phyloP scores from a whole-genome alignment of 257 asterid species.

The Jacaranda mimosifolia region DNA sequence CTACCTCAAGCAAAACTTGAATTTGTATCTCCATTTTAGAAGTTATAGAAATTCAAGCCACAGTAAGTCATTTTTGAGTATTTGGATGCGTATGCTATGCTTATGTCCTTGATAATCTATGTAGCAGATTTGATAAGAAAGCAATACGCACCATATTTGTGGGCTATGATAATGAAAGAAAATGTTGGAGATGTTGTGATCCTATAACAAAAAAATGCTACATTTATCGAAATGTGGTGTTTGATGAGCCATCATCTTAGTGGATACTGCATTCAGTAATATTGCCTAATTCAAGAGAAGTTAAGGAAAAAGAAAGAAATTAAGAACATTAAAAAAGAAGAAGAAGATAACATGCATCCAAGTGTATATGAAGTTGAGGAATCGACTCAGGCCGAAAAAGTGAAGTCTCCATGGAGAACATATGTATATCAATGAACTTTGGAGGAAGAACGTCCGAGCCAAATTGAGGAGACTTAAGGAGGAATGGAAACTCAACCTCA shows the following conservation, averaged over 20 bases:
- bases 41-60: slow-evolving; percentile 4
- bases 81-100: slow-evolving; percentile 22
- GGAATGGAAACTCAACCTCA: not conserved
- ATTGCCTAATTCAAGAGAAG: not conserved
- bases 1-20: not conserved
- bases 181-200: slow-evolving; percentile 33
- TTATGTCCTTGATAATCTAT: not conserved
- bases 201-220: slow-evolving; percentile 25
- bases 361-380: too few relatives aligned
- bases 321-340: not conserved
- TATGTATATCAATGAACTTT: not conserved
- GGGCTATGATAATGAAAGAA: slow-evolving; percentile 32
- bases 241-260: slow-evolving; percentile 28
- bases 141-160: slow-evolving; percentile 27
- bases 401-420: not conserved
- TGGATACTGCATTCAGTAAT: slow-evolving; percentile 1
- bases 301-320: not conserved
- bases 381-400: not conserved
- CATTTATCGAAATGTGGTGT: slow-evolving; percentile 19
- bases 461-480: not conserved
- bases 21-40: slow-evolving; percentile 21
- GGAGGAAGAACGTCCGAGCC: not conserved
- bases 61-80: slow-evolving; percentile 15
- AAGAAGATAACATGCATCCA: not conserved
- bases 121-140: slow-evolving; percentile 21